Percentiles rank a stretch among this genome's conserved stretches.
phyloP scores from a whole-genome alignment of 352 stramenopile genomes.

The Aphanomyces euteiches region DNA sequence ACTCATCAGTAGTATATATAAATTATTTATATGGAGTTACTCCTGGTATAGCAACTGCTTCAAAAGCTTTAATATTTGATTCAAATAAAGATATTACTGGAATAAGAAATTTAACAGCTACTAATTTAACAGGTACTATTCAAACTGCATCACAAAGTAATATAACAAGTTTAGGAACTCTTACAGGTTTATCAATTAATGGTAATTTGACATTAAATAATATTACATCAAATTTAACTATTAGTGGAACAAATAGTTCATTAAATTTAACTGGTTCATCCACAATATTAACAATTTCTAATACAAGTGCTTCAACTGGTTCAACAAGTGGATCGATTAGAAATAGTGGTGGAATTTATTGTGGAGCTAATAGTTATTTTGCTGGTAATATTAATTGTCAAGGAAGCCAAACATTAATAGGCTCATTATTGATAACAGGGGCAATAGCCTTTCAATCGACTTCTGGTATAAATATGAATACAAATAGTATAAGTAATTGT shows the following conservation, averaged over 20 bases:
- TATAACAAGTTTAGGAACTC: neutral
- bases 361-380: slow-evolving; percentile 7
- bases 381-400: slow-evolving; percentile 6
- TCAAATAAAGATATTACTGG: slow-evolving; percentile 20
- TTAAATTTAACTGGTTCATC: slow-evolving; percentile 1
- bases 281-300: slow-evolving; percentile 3
- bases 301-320: no score
- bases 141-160: slow-evolving; percentile 1
- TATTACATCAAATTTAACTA: neutral
- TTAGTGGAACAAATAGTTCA: neutral
- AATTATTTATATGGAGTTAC: slow-evolving; percentile 15
- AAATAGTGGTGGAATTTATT: slow-evolving; percentile 5
- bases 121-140: slow-evolving; percentile 9
- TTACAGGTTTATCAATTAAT: slow-evolving; percentile 2
- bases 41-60: slow-evolving; percentile 10
- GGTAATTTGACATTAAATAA: slow-evolving; percentile 5
- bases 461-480: slow-evolving; percentile 6
- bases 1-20: neutral
- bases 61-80: slow-evolving; percentile 16
- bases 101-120: slow-evolving; percentile 10
- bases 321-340: neutral
- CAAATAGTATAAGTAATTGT: slow-evolving; percentile 2
- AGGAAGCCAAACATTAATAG: slow-evolving; percentile 1
- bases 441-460: slow-evolving; percentile 5
- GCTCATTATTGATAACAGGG: neutral